Conservation (phyloP, 306 rosid species). For the Lathyrus oleraceus region DNA sequence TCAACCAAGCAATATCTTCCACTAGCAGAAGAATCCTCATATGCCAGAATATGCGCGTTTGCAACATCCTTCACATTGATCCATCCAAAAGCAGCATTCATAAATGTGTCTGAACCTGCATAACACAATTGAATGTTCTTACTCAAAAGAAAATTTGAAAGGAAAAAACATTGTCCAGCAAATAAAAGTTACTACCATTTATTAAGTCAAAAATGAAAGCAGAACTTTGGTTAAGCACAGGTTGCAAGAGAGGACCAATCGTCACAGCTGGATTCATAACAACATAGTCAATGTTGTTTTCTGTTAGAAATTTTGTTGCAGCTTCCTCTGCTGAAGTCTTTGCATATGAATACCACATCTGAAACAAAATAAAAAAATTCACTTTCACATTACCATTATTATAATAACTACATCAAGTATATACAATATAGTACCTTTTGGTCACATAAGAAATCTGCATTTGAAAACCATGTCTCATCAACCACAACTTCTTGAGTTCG, state of each 20-base stretch:
- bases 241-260: constrained; percentile 26
- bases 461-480: constrained; percentile 46
- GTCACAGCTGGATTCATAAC: constrained; percentile 16
- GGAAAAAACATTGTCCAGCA: neutral
- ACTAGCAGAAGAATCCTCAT: constrained; percentile 67
- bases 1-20: constrained; percentile 76
- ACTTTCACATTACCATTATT: neutral
- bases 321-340: constrained; percentile 27
- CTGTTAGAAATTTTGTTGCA: constrained; percentile 6
- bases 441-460: neutral
- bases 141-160: too few species aligned
- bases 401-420: too few species aligned
- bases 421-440: neutral
- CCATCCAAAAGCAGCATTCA: constrained; percentile 54
- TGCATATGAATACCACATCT: constrained; percentile 31
- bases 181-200: constrained; percentile 48
- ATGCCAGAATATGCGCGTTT: constrained; percentile 68
- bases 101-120: constrained; percentile 54
- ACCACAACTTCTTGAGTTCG: constrained; percentile 29
- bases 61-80: constrained; percentile 78
- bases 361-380: neutral
- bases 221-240: constrained; percentile 56
- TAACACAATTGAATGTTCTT: neutral
- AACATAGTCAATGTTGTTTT: constrained; percentile 28
- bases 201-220: constrained; percentile 50